Percentiles rank a stretch among this genome's conserved stretches.
Evolutionary conservation across 257 asterid species (phyloP).

Genomic region (Hygrophila difformis): DNA sequence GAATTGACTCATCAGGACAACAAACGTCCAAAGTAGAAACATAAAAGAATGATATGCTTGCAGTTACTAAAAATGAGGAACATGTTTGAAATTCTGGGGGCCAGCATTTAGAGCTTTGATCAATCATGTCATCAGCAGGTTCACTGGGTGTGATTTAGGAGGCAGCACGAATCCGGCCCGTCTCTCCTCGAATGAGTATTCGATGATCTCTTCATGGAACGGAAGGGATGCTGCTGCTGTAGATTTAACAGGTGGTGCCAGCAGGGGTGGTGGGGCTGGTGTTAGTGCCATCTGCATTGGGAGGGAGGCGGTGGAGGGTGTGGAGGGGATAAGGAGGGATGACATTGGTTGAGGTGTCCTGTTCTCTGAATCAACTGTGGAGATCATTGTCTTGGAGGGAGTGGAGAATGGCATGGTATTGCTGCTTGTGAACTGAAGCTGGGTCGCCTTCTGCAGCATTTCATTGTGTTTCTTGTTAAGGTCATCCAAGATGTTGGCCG

Average conservation of each 20-base stretch:
- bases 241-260: slow-evolving; percentile 26
- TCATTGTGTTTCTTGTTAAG: slow-evolving; percentile 47
- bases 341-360: slow-evolving; percentile 49
- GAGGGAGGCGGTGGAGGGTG: slow-evolving; percentile 52
- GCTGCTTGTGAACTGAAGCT: slow-evolving; percentile 33
- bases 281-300: slow-evolving; percentile 80
- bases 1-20: too few relatives aligned
- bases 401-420: slow-evolving; percentile 39
- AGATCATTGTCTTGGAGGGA: slow-evolving; percentile 44
- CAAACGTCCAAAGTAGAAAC: too few relatives aligned
- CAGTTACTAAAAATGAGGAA: too few relatives aligned
- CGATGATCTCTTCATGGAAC: slow-evolving; percentile 45
- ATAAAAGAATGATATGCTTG: too few relatives aligned
- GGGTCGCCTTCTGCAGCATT: slow-evolving; percentile 42
- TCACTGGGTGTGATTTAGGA: slow-evolving; percentile 26
- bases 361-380: slow-evolving; percentile 48
- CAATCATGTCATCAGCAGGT: slow-evolving; percentile 18
- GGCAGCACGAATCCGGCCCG: slow-evolving; percentile 64
- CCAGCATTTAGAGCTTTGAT: neutral
- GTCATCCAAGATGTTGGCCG: slow-evolving; percentile 51
- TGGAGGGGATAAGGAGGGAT: slow-evolving; percentile 36
- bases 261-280: slow-evolving; percentile 25
- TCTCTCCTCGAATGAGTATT: slow-evolving; percentile 80
- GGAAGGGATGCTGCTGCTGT: slow-evolving; percentile 30
- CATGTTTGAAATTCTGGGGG: too few relatives aligned